Percentiles rank a stretch among this genome's conserved stretches.
These are phyloP conservation scores for Neocucurbitaria cava DNA, from an alignment of 2,329 filamentous ascomycete genomes.

Conservation along the genomic window DNA sequence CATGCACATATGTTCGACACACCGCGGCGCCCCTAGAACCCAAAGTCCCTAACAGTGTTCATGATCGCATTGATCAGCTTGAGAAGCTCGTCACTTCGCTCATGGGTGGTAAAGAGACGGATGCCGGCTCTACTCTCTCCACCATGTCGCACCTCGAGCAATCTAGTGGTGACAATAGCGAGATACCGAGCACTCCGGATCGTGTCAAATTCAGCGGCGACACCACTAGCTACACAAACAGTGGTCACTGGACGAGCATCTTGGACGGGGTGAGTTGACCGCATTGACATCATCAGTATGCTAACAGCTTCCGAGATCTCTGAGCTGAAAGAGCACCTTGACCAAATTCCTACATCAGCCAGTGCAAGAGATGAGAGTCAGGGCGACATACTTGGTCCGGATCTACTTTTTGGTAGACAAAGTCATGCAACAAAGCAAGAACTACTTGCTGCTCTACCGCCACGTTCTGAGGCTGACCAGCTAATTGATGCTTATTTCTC, in stretches of 20 bases:
- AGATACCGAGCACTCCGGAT: slow-evolving; percentile 34
- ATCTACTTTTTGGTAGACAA: slow-evolving; percentile 39
- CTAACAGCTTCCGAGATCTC: slow-evolving; percentile 30
- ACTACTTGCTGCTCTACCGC: slow-evolving; percentile 36
- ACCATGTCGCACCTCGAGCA: slow-evolving; percentile 10
- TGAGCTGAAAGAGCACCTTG: slow-evolving; percentile 41
- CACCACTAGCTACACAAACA: slow-evolving; percentile 40
- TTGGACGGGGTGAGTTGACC: slow-evolving; percentile 39
- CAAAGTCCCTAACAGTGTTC: slow-evolving; percentile 38
- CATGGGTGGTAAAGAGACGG: slow-evolving; percentile 35
- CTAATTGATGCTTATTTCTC: slow-evolving; percentile 34
- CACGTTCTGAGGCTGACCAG: slow-evolving; percentile 32
- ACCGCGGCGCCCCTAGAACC: slow-evolving; percentile 25
- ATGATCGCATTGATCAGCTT: slow-evolving; percentile 47
- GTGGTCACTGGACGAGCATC: slow-evolving; percentile 47
- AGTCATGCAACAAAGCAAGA: slow-evolving; percentile 37
- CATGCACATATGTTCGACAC: slow-evolving; percentile 40
- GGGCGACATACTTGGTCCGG: slow-evolving; percentile 30
- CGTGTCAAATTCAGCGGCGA: slow-evolving; percentile 38
- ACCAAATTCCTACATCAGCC: slow-evolving; percentile 35
- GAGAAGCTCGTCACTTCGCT: slow-evolving; percentile 46
- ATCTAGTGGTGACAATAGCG: slow-evolving; percentile 18
- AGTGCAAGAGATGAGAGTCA: slow-evolving; percentile 17
- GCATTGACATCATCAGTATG: neutral
- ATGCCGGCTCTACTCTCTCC: slow-evolving; percentile 1